Base-by-base conservation (phyloP, 1,139 yeast genomes). In the Suhomyces atakaporum region DNA sequence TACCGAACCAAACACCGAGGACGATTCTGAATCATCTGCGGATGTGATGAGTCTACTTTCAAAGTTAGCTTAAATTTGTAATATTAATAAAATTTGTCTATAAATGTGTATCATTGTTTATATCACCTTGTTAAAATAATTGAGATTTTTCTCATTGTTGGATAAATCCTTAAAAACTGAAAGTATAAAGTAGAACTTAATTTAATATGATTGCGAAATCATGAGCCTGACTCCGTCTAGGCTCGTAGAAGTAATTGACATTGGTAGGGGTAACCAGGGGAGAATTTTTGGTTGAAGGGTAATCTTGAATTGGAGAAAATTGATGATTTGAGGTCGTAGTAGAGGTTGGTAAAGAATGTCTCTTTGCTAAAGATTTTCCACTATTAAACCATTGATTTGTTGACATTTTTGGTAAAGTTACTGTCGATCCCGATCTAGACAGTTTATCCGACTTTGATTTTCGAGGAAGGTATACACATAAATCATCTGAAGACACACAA, bases 21-120 rank as follows among this genome's bases (percentile, higher is more conserved):
- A 47, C 16, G 44, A 46, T n/a, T 28, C 35, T 45, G 36, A 28
- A 44, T 27, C 54, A 29, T 42, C 53, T 25, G 38, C 46, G 38
- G 50, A 59, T 40, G 66, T 63, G 4, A 56, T 66, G 55, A 63
- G 64, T 44, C 45, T 67, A 26, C 54, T 67, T 40, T 62, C 70
- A 2, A 66, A 66, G 43, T 51, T 67, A 33, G 59, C 60, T 13
- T 62, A 35, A 29, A 13, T 7, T 16, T 12, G 8, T 18, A 18
- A 23, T 30, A 27, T 25, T 25, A 31, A 31, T 23, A 23, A 21
- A 32, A 31, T n/a, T 24, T 12, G 19, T 23, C 27, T 24, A 31
- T 31, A 31, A 27, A 31, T n/a, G 10, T 31, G 26, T 23, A 14
- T 12, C 31, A 16, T 16, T 16, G 26, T 32, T 23, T 13, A 18